Conservation (phyloP, 2,329 filamentous ascomycete species). For the Aspergillus melleus region DNA sequence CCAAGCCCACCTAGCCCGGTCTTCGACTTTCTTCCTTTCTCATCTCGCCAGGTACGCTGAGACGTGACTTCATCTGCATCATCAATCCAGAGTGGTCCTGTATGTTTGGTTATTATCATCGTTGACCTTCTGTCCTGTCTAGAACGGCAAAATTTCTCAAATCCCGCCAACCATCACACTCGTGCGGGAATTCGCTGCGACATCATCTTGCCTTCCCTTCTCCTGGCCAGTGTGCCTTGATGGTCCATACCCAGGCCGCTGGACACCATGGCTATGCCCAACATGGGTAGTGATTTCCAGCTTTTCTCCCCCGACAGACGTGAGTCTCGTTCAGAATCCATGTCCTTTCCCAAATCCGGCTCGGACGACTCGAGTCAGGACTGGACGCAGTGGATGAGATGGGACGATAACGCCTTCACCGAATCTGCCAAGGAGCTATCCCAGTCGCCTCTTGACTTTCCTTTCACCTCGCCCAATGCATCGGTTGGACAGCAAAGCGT, state of each 20-base stretch:
- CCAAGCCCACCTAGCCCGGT: slow-evolving; percentile 13
- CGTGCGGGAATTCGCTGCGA: background rate
- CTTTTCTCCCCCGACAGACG: slow-evolving; percentile 32
- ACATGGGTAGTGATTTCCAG: slow-evolving; percentile 36
- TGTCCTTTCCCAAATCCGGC: slow-evolving; percentile 20
- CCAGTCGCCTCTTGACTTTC: slow-evolving; percentile 22
- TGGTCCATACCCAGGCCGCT: slow-evolving; percentile 19
- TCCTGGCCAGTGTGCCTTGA: slow-evolving; percentile 9
- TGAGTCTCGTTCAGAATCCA: slow-evolving; percentile 18
- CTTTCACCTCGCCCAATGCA: slow-evolving; percentile 29
- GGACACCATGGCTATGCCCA: slow-evolving; percentile 23
- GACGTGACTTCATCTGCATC: slow-evolving; percentile 1
- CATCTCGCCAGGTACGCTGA: slow-evolving; percentile 8
- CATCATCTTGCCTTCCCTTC: background rate
- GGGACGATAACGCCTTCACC: slow-evolving; percentile 40
- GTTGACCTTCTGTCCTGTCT: slow-evolving; percentile 2
- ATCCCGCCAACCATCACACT: background rate
- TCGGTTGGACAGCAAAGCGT: slow-evolving; percentile 23
- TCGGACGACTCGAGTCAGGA: slow-evolving; percentile 37
- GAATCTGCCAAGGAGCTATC: slow-evolving; percentile 29
- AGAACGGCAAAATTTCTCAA: slow-evolving; percentile 1
- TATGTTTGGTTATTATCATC: slow-evolving; percentile 1
- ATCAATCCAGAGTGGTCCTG: background rate
- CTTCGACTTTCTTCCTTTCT: background rate
- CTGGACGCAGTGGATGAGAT: slow-evolving; percentile 49